Conservation (phyloP, 805 yeast species). For the Henningerozyma blattae region DNA sequence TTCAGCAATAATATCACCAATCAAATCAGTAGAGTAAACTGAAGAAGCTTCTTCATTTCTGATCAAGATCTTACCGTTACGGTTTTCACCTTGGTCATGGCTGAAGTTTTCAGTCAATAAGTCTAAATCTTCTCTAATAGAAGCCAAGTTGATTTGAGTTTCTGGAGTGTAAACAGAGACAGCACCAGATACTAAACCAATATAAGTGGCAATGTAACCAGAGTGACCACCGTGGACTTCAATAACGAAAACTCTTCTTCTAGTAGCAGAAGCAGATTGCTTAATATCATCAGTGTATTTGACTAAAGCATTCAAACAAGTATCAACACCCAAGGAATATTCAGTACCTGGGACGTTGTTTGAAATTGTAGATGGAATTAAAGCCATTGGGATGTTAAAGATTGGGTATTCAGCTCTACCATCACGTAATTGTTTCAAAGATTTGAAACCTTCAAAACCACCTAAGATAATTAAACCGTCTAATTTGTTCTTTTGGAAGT, state of each 20-base stretch:
- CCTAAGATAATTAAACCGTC: constrained; percentile 90
- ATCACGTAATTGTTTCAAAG: constrained; percentile 69
- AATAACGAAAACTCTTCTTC: constrained; percentile 89
- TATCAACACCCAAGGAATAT: constrained; percentile 88
- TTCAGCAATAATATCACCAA: constrained; percentile 74
- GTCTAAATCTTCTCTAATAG: constrained; percentile 65
- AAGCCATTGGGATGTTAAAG: constrained; percentile 86
- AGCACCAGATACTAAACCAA: constrained; percentile 83
- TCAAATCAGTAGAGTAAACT: constrained; percentile 68
- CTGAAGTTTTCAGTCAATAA: constrained; percentile 56
- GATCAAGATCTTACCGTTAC: constrained; percentile 77
- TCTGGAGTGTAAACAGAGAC: constrained; percentile 88
- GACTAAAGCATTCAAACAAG: constrained; percentile 84
- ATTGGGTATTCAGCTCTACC: constrained; percentile 76
- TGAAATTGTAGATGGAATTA: constrained; percentile 90
- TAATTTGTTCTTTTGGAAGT: constrained; percentile 76
- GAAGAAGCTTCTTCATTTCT: constrained; percentile 76
- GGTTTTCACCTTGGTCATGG: constrained; percentile 63
- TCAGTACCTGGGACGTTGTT: constrained; percentile 99
- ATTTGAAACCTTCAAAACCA: constrained; percentile 91
- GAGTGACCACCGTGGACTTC: constrained; percentile 98
- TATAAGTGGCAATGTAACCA: constrained; percentile 83
- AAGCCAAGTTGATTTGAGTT: constrained; percentile 53
- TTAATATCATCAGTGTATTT: constrained; percentile 91
- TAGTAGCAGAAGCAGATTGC: constrained; percentile 87